These are phyloP conservation scores for Dipteronia sinensis DNA, from an alignment of 345 rosid species.

Conservation along the genomic window DNA sequence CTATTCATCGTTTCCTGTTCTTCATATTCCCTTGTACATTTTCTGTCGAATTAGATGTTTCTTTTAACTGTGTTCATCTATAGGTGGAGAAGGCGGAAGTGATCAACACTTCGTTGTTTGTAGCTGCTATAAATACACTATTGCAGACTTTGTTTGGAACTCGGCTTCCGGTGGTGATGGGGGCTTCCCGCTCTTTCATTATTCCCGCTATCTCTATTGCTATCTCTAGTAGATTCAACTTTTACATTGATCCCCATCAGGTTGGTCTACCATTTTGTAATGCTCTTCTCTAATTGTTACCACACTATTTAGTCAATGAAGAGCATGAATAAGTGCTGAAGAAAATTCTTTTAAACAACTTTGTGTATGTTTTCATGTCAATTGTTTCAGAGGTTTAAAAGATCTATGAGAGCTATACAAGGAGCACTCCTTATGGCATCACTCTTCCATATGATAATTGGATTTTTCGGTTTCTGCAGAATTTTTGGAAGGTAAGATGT, in stretches of 20 bases:
- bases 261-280: constrained; percentile 32
- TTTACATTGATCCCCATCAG: constrained; percentile 48
- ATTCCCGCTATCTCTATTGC: constrained; percentile 73
- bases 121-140: constrained; percentile 79
- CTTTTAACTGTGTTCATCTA: constrained; percentile 2
- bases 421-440: constrained; percentile 82
- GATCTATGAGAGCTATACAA: constrained; percentile 67
- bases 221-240: constrained; percentile 41
- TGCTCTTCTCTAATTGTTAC: too few species aligned
- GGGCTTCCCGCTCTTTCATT: constrained; percentile 71
- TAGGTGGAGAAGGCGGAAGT: constrained; percentile 84
- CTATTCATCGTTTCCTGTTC: background rate
- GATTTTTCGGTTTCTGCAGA: constrained; percentile 88
- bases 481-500: constrained; percentile 56
- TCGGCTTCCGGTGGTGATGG: constrained; percentile 84
- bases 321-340: background rate
- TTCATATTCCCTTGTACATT: background rate
- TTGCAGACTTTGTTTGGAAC: constrained; percentile 70
- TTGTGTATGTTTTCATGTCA: constrained; percentile 4
- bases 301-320: background rate
- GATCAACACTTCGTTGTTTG: constrained; percentile 72
- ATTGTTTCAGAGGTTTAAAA: constrained; percentile 56
- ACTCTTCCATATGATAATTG: constrained; percentile 55
- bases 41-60: background rate
- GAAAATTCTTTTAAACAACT: background rate